Evolutionary conservation across 768 basidiomycete species (phyloP), one percentile per base, ranked within the genome.

Genomic region (Daedaleopsis sinensis): DNA sequence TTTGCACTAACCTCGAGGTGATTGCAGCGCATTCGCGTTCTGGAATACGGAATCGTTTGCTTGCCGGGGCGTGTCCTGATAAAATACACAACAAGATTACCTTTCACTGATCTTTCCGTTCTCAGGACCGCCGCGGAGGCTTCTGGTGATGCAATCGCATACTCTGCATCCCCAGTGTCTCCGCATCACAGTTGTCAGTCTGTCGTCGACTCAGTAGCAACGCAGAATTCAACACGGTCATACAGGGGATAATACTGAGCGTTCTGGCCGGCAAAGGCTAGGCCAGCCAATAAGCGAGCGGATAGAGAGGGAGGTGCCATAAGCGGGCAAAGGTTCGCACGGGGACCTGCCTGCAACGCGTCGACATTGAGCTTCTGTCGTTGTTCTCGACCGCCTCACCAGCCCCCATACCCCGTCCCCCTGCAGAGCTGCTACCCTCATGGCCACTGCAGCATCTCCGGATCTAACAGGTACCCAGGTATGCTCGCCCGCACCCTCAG

Each of bases 271-370:
- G 42, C 27, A 32, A 32, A 3, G 27, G 15, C 18, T 21, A 46
- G 39, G 39, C 39, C 19, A 38, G 52, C 32, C 49, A 36, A 55
- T 55, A 10, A n/a, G 52, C 48, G 18, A 48, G 43, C 55, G 42
- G 44, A 55, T n/a, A 46, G 59, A 37, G 52, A n/a, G n/a, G n/a
- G n/a, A n/a, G 24, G 39, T 57, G 39, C 67, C 67, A 52, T 7
- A 63, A 62, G 47, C 42, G 39, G 58, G 35, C 23, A 47, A 12
- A 36, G 6, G 42, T 65, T 67, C 66, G 52, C 68, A 67, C 68
- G 62, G 61, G 27, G 64, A 62, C 62, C 68, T 67, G 62, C 62
- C 66, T 62, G 69, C 71, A 72, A 72, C 68, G 63, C 62, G 67
- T 66, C 65, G 68, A 67, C 67, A 47, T 59, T 35, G 61, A 67